Evolutionary conservation across 352 stramenopile species (phyloP), one percentile per base, ranked within the genome.

Genomic region (Globisporangium canariense): DNA sequence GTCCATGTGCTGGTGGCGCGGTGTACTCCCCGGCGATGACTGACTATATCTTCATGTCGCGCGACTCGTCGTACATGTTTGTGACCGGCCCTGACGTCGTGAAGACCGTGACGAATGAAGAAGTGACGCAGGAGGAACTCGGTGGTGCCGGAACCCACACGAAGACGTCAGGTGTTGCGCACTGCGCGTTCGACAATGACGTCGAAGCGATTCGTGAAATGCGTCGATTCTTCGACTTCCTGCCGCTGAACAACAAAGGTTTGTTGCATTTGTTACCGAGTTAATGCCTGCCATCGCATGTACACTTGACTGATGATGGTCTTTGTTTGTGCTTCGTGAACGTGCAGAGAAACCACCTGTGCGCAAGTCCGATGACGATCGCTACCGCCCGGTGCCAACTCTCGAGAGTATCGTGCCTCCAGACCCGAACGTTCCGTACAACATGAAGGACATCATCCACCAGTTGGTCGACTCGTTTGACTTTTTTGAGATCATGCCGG

Each of bases 21-120:
- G 91, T 98, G 28, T 98, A 98, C 73, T 98, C 90, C 58, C 97
- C 97, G 8, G 97, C 97, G 51, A 98, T 99, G 88, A 99, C 97
- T 3, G 97, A 99, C 77, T 99, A 98, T 68, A 99, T 98, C 56
- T 99, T 99, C 77, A 99, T 99, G 97, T 99, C 68, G 16, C 89
- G 96, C 64, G 76, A 98, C 59, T 97, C 95, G 18, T 98, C 89
- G 30, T 99, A 99, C 83, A 99, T 99, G 97, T 99, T 99, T 75
- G 96, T 99, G 46, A 99, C 97, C 7, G 97, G 97, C 18, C 97
- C 97, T 0, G 95, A 99, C 55, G 97, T 99, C 3, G 97, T 99
- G 43, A 99, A 99, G 78, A 99, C 95, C 4, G 97, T 99, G 46
- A 99, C 96, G 13, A 98, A 98, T 62, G 96, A 99, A 79, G 88